These are phyloP conservation scores for Exophiala sp. DNA, from an alignment of 2,329 filamentous ascomycete species.

Conservation along the genomic window DNA sequence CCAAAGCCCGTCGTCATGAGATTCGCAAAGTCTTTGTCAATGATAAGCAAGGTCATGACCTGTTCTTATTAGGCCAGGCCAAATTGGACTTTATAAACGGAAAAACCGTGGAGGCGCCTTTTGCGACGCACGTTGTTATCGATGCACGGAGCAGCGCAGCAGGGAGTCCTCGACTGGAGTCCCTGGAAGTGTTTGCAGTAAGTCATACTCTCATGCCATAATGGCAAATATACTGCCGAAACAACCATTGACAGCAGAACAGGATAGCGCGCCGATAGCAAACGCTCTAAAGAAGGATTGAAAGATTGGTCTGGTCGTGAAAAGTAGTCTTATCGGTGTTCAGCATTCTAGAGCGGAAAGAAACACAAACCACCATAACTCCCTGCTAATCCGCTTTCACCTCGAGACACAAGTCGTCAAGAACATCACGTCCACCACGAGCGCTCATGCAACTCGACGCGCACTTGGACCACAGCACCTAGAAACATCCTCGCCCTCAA, in stretches of 20 bases:
- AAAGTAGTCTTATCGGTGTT: neutral
- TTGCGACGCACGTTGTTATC: neutral
- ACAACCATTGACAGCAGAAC: too few species aligned
- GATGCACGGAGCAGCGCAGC: neutral
- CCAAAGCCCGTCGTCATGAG: neutral
- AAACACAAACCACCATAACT: neutral
- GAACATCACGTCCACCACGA: too few species aligned
- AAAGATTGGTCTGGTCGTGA: neutral
- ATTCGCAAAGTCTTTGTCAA: conserved; percentile 4
- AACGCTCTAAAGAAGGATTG: neutral
- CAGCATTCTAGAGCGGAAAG: neutral
- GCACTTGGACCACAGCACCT: neutral
- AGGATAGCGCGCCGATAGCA: too few species aligned
- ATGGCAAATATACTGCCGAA: too few species aligned
- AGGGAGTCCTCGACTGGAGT: neutral
- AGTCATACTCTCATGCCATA: neutral
- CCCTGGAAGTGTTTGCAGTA: conserved; percentile 9
- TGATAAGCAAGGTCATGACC: conserved; percentile 5
- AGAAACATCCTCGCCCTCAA: neutral
- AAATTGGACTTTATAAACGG: neutral
- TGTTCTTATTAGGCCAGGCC: neutral
- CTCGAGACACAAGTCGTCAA: neutral
- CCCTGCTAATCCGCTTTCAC: neutral
- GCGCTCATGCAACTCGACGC: too few species aligned
- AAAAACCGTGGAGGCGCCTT: neutral